Percentiles rank a stretch among this genome's conserved stretches.
Conservation (phyloP, 352 stramenopile genomes). For the Phytophthora parvispora region DNA sequence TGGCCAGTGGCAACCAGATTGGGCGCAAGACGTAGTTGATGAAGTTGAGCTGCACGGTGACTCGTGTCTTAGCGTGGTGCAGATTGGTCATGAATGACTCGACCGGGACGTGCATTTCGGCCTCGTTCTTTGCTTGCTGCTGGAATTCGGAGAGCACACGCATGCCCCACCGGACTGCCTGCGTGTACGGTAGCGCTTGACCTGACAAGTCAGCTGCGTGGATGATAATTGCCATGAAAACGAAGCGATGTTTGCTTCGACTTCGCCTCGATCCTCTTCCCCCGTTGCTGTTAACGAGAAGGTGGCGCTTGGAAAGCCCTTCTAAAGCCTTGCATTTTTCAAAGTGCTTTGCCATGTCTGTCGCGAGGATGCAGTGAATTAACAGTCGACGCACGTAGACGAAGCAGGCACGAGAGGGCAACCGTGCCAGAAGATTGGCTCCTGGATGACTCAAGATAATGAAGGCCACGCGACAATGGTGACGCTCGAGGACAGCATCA, state of each 20-base stretch:
- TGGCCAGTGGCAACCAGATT: slow-evolving; percentile 67
- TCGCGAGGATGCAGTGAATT: slow-evolving; percentile 78
- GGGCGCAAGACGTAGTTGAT: slow-evolving; percentile 81
- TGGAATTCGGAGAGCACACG: slow-evolving; percentile 80
- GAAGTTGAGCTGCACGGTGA: slow-evolving; percentile 82
- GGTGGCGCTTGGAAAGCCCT: slow-evolving; percentile 51
- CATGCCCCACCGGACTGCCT: slow-evolving; percentile 68
- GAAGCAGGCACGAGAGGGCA: slow-evolving; percentile 56
- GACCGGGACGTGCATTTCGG: slow-evolving; percentile 63
- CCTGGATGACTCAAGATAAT: slow-evolving; percentile 70
- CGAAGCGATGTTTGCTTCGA: slow-evolving; percentile 37
- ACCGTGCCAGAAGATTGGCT: slow-evolving; percentile 69
- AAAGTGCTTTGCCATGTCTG: slow-evolving; percentile 84
- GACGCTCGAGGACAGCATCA: slow-evolving; percentile 84
- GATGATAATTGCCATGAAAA: slow-evolving; percentile 73
- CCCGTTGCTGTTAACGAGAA: slow-evolving; percentile 23
- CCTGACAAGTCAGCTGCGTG: slow-evolving; percentile 79
- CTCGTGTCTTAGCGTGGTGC: slow-evolving; percentile 61
- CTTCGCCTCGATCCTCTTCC: slow-evolving; percentile 46
- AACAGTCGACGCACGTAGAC: slow-evolving; percentile 60
- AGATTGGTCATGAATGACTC: slow-evolving; percentile 84
- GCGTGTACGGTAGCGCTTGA: slow-evolving; percentile 66
- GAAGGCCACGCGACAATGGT: slow-evolving; percentile 80
- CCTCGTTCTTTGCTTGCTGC: slow-evolving; percentile 73
- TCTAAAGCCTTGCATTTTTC: slow-evolving; percentile 75